These are phyloP conservation scores for Lomentospora prolificans DNA, from an alignment of 2,329 filamentous ascomycete genomes.

Conservation along the genomic window DNA sequence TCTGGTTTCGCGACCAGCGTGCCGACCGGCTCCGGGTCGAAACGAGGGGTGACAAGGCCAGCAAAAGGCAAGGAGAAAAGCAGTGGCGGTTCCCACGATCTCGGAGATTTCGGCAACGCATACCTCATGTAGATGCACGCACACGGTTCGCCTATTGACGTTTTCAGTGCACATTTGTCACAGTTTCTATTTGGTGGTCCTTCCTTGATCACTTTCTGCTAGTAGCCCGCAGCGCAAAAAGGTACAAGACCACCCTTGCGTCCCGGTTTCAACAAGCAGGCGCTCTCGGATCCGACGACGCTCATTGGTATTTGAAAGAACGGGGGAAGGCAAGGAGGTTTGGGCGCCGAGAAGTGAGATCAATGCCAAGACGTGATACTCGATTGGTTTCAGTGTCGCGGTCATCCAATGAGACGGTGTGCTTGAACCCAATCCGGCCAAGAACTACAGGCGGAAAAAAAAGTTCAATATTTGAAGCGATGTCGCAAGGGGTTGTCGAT, in stretches of 20 bases:
- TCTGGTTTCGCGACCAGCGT: background rate
- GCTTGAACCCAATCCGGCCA: background rate
- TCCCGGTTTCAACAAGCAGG: background rate
- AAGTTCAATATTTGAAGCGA: background rate
- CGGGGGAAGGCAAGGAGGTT: background rate
- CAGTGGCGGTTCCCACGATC: background rate
- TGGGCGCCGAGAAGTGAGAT: background rate
- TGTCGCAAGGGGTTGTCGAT: conserved; percentile 1
- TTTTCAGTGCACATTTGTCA: background rate
- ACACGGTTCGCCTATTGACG: no score
- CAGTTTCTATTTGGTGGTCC: background rate
- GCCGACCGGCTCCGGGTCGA: background rate
- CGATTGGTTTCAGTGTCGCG: background rate
- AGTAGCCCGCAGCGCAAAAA: background rate
- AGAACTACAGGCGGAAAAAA: background rate
- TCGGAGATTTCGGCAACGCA: background rate
- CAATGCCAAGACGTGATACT: conserved; percentile 3
- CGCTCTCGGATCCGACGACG: background rate
- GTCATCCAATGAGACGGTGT: background rate
- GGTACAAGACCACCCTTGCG: background rate
- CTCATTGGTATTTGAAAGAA: background rate
- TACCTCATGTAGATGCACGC: background rate
- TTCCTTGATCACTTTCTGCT: background rate
- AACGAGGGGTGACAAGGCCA: no score
- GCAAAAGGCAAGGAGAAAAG: background rate